phyloP scores from a whole-genome alignment of 192 early-diverging fungal genomes.

The Coemansia sp. region DNA sequence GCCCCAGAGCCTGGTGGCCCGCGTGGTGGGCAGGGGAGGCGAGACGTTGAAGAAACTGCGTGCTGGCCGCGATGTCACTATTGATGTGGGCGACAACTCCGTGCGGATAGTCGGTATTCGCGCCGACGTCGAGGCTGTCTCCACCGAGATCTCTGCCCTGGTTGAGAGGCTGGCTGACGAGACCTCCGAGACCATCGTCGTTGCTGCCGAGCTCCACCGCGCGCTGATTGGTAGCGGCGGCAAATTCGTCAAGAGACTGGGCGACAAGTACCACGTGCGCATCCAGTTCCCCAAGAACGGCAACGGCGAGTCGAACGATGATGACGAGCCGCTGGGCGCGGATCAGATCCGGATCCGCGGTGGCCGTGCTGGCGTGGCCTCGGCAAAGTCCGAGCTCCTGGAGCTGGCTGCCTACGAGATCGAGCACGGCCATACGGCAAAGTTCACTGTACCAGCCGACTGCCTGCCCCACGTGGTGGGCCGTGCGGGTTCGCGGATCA shows the following conservation, averaged over 20 bases:
- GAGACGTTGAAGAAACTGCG: conserved; percentile 77
- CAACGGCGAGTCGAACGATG: conserved; percentile 50
- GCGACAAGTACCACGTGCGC: conserved; percentile 73
- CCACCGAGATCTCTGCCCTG: conserved; percentile 64
- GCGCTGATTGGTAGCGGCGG: conserved; percentile 71
- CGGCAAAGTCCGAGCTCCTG: conserved; percentile 78
- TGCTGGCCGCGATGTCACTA: conserved; percentile 69
- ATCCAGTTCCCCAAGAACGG: conserved; percentile 63
- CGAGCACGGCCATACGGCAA: conserved; percentile 66
- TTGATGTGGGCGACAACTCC: conserved; percentile 53
- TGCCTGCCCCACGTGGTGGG: conserved; percentile 79
- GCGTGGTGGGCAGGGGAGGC: conserved; percentile 90
- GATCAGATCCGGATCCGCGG: conserved; percentile 82
- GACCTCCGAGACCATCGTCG: conserved; percentile 55
- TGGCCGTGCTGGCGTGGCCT: conserved; percentile 73
- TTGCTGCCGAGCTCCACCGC: conserved; percentile 65
- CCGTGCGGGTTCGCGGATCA: conserved; percentile 64
- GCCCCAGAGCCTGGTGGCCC: conserved; percentile 63
- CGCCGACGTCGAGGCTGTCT: conserved; percentile 69
- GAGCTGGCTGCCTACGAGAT: conserved; percentile 81
- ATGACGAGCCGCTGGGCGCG: conserved; percentile 48
- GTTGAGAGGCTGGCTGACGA: conserved; percentile 70
- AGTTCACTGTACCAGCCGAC: conserved; percentile 63
- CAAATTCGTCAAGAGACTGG: conserved; percentile 67
- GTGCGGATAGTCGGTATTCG: conserved; percentile 79